Percentiles rank a stretch among this genome's conserved stretches.
Evolutionary conservation across 1,139 yeast genomes (phyloP).

Genomic region (Blastobotrys ciferrii): DNA sequence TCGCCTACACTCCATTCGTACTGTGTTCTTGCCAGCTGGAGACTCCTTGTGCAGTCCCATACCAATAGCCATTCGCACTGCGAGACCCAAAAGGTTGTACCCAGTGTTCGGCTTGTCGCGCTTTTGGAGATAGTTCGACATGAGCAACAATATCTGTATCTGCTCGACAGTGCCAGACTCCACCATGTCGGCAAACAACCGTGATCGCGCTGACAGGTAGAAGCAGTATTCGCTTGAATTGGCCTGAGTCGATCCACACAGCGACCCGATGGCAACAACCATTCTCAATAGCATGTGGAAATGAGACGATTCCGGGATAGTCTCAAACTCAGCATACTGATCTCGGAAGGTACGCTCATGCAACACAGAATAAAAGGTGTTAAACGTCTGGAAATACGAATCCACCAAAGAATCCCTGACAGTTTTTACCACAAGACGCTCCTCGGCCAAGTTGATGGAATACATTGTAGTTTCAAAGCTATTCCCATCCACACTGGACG

Average conservation of each 20-base stretch:
- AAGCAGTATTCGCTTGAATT: constrained; percentile 51
- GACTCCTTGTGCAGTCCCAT: constrained; percentile 61
- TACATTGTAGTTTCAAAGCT: not conserved
- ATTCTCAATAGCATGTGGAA: constrained; percentile 55
- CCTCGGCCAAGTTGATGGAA: constrained; percentile 7
- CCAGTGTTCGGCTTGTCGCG: constrained; percentile 65
- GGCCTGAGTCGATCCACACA: constrained; percentile 52
- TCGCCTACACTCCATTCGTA: constrained; percentile 35
- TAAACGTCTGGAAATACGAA: constrained; percentile 52
- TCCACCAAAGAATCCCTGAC: constrained; percentile 43
- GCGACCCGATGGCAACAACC: constrained; percentile 58
- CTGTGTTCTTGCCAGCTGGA: constrained; percentile 33
- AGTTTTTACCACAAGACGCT: constrained; percentile 18
- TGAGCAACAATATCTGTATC: constrained; percentile 51
- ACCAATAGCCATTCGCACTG: constrained; percentile 66
- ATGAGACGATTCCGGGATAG: constrained; percentile 42
- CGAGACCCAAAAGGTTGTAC: constrained; percentile 62
- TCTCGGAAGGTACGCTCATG: constrained; percentile 54
- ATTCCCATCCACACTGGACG: not conserved
- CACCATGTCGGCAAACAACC: constrained; percentile 30
- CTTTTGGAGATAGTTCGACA: constrained; percentile 60
- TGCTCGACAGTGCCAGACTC: constrained; percentile 57
- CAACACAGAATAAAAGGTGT: constrained; percentile 59
- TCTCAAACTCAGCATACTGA: constrained; percentile 43
- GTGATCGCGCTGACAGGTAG: constrained; percentile 50